These are phyloP conservation scores for Mycena latifolia DNA, from an alignment of 768 basidiomycete species.

Conservation along the genomic window DNA sequence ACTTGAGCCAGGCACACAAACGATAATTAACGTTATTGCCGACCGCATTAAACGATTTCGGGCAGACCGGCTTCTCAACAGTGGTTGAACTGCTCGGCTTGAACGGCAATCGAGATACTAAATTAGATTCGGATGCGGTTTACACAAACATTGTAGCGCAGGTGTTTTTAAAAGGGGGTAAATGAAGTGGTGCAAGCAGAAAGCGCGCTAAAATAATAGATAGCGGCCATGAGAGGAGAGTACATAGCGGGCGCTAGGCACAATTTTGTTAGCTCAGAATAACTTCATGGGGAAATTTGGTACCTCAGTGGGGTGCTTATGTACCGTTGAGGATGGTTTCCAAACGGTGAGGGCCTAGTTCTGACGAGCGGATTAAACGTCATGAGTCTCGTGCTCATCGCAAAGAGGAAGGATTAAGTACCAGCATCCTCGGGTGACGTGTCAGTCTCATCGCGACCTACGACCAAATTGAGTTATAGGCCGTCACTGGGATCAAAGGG, in stretches of 20 bases:
- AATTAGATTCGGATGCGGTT: neutral
- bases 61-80: neutral
- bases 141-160: neutral
- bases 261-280: neutral
- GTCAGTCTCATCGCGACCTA: slow-evolving; percentile 11
- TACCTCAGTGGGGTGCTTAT: neutral
- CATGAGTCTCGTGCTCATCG: neutral
- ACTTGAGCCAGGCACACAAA: slow-evolving; percentile 23
- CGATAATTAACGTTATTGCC: slow-evolving; percentile 16
- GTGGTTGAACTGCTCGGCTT: too few relatives aligned
- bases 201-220: slow-evolving; percentile 8
- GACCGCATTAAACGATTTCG: slow-evolving; percentile 21
- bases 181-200: slow-evolving; percentile 12
- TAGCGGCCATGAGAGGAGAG: neutral
- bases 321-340: slow-evolving; percentile 15
- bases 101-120: too few relatives aligned
- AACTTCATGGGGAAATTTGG: neutral
- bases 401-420: neutral
- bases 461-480: slow-evolving; percentile 1
- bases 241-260: slow-evolving; percentile 16
- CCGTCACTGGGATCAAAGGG: neutral
- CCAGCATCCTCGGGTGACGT: slow-evolving; percentile 21
- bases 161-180: neutral
- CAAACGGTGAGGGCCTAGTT: slow-evolving; percentile 16
- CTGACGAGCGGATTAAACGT: neutral